Percentiles rank a stretch among this genome's conserved stretches.
These are phyloP conservation scores for Massospora cicadina DNA, from an alignment of 371 early-diverging fungal genomes.

Conservation along the genomic window DNA sequence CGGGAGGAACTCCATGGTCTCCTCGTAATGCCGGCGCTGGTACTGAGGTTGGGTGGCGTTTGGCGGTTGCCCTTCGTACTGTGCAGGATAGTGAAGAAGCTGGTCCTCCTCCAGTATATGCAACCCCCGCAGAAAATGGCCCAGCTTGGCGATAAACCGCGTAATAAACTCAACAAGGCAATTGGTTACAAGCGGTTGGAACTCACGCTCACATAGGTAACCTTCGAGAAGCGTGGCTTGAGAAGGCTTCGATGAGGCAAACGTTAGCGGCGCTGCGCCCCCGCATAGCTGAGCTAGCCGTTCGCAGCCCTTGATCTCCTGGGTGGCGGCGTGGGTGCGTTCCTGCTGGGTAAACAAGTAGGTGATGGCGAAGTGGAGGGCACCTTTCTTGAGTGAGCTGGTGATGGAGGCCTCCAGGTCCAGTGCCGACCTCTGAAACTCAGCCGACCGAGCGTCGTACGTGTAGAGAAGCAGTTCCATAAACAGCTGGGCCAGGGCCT, in stretches of 20 bases:
- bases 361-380: background rate
- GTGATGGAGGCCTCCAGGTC: background rate
- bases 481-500: background rate
- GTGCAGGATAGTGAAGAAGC: background rate
- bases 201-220: background rate
- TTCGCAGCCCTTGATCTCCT: background rate
- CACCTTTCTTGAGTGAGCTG: background rate
- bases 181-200: background rate
- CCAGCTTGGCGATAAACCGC: background rate
- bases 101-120: background rate
- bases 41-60: background rate
- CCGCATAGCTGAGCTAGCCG: background rate
- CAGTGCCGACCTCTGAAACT: background rate
- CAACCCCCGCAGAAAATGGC: background rate
- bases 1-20: background rate
- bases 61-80: background rate
- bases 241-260: background rate
- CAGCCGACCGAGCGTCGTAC: background rate
- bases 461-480: background rate
- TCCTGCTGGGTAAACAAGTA: background rate
- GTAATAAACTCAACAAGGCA: background rate
- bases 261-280: background rate
- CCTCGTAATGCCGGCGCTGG: background rate
- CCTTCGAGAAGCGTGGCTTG: background rate
- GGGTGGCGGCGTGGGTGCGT: background rate